Conservation (phyloP, 768 basidiomycete genomes). For the Mycena latifolia region DNA sequence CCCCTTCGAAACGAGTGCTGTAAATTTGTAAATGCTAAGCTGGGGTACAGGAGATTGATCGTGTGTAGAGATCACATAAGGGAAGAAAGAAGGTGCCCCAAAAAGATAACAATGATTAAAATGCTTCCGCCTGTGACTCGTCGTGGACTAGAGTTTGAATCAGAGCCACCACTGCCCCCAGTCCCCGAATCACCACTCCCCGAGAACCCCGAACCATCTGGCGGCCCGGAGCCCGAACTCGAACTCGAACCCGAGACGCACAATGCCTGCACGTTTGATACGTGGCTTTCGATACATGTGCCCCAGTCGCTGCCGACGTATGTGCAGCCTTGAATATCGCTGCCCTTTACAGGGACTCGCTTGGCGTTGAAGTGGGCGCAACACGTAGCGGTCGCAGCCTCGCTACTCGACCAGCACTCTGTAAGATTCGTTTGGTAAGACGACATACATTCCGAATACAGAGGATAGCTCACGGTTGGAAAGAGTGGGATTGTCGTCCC, state of each 20-base stretch:
- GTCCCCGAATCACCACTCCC: too few species aligned
- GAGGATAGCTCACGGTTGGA: neutral
- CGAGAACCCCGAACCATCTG: too few species aligned
- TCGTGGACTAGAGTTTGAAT: neutral
- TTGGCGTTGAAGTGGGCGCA: slow-evolving; percentile 6
- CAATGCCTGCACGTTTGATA: neutral
- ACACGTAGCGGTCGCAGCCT: neutral
- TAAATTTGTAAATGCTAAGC: too few species aligned
- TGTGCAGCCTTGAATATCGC: slow-evolving; percentile 2
- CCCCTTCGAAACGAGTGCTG: too few species aligned
- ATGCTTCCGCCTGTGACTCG: neutral
- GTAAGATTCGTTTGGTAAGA: neutral
- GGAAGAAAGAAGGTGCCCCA: neutral
- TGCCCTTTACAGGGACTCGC: slow-evolving; percentile 8
- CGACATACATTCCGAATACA: neutral
- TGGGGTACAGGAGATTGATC: too few species aligned
- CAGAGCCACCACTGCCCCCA: too few species aligned
- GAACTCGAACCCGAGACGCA: neutral
- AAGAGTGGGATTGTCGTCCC: neutral
- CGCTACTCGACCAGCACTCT: slow-evolving; percentile 17
- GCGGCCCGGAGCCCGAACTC: too few species aligned
- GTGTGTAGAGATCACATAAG: neutral
- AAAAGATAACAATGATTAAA: neutral
- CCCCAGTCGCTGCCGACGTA: neutral
- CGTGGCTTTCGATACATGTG: neutral